These are phyloP conservation scores for Atkinsonella texensis DNA, from an alignment of 2,329 filamentous ascomycete species.

Conservation along the genomic window DNA sequence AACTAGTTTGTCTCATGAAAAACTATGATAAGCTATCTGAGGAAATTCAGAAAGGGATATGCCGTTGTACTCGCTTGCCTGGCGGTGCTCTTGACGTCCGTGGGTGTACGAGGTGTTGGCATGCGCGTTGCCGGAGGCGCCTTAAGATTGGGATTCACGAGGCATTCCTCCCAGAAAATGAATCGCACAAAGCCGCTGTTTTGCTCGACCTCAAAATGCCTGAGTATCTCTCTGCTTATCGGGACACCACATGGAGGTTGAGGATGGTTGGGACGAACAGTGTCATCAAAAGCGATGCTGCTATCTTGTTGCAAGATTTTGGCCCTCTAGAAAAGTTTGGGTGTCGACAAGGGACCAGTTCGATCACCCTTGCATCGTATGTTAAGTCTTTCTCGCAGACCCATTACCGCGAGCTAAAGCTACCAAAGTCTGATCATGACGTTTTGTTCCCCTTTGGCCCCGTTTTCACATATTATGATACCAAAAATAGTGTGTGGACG, in stretches of 20 bases:
- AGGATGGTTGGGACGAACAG: background rate
- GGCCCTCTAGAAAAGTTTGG: background rate
- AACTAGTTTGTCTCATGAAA: background rate
- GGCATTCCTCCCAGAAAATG: slow-evolving; percentile 13
- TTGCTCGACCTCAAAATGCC: slow-evolving; percentile 35
- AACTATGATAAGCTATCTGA: slow-evolving; percentile 11
- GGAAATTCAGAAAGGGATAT: slow-evolving; percentile 4
- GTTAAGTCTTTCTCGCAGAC: slow-evolving; percentile 17
- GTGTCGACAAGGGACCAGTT: slow-evolving; percentile 1
- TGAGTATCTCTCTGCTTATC: slow-evolving; percentile 28
- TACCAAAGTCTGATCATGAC: slow-evolving; percentile 4
- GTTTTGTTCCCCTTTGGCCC: slow-evolving; percentile 10
- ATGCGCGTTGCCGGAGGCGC: slow-evolving; percentile 6
- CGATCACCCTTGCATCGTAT: slow-evolving; percentile 12
- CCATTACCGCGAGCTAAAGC: slow-evolving; percentile 9
- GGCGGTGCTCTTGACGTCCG: background rate
- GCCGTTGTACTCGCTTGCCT: slow-evolving; percentile 7
- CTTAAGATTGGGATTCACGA: slow-evolving; percentile 12
- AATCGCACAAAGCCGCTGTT: slow-evolving; percentile 25
- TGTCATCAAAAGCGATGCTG: slow-evolving; percentile 6
- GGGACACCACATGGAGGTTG: slow-evolving; percentile 6
- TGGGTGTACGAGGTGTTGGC: slow-evolving; percentile 11
- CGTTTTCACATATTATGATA: slow-evolving; percentile 11
- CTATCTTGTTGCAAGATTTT: background rate
- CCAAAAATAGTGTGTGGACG: slow-evolving; percentile 6